Evolutionary conservation across 768 basidiomycete species (phyloP).

Genomic region (Lyophyllum shimeji): DNA sequence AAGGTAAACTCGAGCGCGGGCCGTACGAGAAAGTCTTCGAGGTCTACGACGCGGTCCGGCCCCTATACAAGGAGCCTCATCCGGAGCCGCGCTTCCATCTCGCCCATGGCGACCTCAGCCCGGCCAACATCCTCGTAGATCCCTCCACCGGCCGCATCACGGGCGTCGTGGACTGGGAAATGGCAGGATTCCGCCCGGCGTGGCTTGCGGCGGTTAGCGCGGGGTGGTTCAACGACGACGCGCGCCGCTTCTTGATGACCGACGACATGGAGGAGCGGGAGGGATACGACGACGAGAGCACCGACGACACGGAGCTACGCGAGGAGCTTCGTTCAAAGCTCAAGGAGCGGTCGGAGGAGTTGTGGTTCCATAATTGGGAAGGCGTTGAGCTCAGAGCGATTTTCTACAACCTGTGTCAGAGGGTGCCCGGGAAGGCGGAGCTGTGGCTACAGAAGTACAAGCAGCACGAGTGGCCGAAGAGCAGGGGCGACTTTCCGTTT

Average conservation of each 20-base stretch:
- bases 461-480: too few relatives aligned
- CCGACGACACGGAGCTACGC: not conserved
- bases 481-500: too few relatives aligned
- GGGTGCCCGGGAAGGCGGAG: slow-evolving; percentile 1
- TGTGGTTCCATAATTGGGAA: not conserved
- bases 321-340: not conserved
- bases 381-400: slow-evolving; percentile 5
- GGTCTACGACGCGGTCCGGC: too few relatives aligned
- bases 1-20: too few relatives aligned
- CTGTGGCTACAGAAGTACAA: slow-evolving; percentile 4
- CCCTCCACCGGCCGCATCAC: too few relatives aligned
- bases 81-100: too few relatives aligned
- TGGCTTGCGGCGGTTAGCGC: slow-evolving; percentile 5
- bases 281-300: not conserved
- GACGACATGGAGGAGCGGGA: not conserved
- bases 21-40: too few relatives aligned
- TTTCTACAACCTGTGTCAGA: slow-evolving; percentile 1
- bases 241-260: slow-evolving; percentile 2
- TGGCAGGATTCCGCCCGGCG: not conserved
- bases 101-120: too few relatives aligned
- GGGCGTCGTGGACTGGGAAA: not conserved
- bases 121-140: too few relatives aligned
- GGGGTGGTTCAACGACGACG: slow-evolving; percentile 3
- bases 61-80: too few relatives aligned
- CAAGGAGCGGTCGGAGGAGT: not conserved